Evolutionary conservation across 805 yeast species (phyloP).

Genomic region (Candida xiaguanensis): DNA sequence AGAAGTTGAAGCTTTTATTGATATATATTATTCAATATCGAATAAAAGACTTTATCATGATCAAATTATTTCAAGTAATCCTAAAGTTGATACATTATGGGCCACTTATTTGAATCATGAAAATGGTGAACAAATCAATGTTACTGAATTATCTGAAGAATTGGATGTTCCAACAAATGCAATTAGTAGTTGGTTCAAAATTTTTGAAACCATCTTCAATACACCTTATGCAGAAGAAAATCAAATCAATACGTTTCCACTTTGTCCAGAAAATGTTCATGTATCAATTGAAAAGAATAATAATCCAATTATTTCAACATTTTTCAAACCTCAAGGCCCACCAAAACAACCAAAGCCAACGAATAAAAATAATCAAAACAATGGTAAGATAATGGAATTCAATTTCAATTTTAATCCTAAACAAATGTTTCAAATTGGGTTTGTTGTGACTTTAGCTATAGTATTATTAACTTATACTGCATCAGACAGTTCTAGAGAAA

Average conservation of each 20-base stretch:
- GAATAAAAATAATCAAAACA: slow-evolving; percentile 8
- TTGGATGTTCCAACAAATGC: slow-evolving; percentile 9
- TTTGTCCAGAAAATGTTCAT: slow-evolving; percentile 27
- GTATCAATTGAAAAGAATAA: slow-evolving; percentile 6
- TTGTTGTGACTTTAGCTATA: slow-evolving; percentile 22
- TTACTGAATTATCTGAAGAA: slow-evolving; percentile 4
- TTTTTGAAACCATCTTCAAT: slow-evolving; percentile 23
- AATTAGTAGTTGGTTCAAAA: slow-evolving; percentile 26
- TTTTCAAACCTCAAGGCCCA: slow-evolving; percentile 2
- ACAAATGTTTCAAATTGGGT: slow-evolving; percentile 28
- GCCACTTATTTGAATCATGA: slow-evolving; percentile 12
- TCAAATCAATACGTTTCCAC: slow-evolving; percentile 18
- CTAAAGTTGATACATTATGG: slow-evolving; percentile 20
- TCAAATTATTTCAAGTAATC: slow-evolving; percentile 25
- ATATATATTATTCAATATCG: slow-evolving; percentile 26
- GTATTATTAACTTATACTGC: slow-evolving; percentile 1
- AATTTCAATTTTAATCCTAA: slow-evolving; percentile 22
- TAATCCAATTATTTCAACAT: slow-evolving; percentile 6
- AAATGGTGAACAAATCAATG: slow-evolving; percentile 14
- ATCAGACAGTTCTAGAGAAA: slow-evolving; percentile 38
- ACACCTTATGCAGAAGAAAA: slow-evolving; percentile 21
- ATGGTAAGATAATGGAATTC: slow-evolving; percentile 13
- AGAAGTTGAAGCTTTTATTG: slow-evolving; percentile 8
- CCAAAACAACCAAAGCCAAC: slow-evolving; percentile 6
- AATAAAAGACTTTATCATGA: slow-evolving; percentile 22